Evolutionary conservation across 805 yeast species (phyloP).

Genomic region (Candida anglica): DNA sequence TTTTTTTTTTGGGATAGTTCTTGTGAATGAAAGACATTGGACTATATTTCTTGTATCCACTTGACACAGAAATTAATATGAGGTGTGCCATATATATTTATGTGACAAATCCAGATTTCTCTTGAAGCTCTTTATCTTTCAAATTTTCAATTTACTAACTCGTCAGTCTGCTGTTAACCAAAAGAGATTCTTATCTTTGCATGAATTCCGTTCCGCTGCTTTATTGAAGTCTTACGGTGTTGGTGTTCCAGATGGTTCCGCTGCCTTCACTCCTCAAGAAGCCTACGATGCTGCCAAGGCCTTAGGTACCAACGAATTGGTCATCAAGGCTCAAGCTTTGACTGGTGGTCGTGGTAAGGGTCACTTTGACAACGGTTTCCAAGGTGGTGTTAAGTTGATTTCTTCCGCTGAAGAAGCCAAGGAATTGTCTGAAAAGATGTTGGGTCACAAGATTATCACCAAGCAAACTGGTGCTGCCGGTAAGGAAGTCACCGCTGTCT

Average conservation of each 20-base stretch:
- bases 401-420: constrained; percentile 81
- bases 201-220: constrained; percentile 93
- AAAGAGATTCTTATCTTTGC: constrained; percentile 80
- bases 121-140: too few relatives aligned
- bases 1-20: too few relatives aligned
- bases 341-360: constrained; percentile 99
- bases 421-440: constrained; percentile 83
- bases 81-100: too few relatives aligned
- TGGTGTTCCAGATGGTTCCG: constrained; percentile 87
- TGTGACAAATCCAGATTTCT: too few relatives aligned
- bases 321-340: constrained; percentile 95
- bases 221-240: constrained; percentile 79
- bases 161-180: constrained; percentile 25
- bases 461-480: constrained; percentile 98
- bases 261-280: constrained; percentile 85
- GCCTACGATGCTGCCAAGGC: constrained; percentile 80
- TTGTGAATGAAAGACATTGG: too few relatives aligned
- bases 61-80: too few relatives aligned
- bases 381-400: constrained; percentile 95
- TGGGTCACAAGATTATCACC: constrained; percentile 89
- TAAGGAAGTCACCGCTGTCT: constrained; percentile 94
- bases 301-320: constrained; percentile 76
- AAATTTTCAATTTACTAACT: too few relatives aligned
- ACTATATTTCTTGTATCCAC: too few relatives aligned
- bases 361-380: constrained; percentile 89